Percentiles rank a stretch among this genome's conserved stretches.
These are phyloP conservation scores for Mycena rebaudengoi DNA, from an alignment of 768 basidiomycete genomes.

Conservation along the genomic window DNA sequence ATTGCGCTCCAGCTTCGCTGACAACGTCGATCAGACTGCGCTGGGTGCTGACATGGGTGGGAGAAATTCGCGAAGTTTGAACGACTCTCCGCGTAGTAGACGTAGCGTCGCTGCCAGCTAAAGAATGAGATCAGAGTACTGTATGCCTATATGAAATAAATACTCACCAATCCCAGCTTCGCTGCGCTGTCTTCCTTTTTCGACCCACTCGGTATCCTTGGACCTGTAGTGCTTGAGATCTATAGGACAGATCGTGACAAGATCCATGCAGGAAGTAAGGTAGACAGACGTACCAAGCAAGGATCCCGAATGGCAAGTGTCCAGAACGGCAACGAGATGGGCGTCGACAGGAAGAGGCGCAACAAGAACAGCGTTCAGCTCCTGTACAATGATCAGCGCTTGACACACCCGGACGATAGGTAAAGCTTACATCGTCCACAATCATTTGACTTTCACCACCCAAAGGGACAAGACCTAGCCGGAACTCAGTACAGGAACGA, in stretches of 20 bases:
- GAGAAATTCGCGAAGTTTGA: no score
- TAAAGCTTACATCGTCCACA: background rate
- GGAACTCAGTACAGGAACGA: background rate
- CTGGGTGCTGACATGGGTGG: no score
- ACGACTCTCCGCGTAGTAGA: no score
- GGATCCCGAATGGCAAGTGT: constrained; percentile 18
- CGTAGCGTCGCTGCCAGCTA: no score
- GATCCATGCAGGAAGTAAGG: no score
- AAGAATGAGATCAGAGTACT: no score
- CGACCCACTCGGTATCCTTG: no score
- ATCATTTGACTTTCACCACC: constrained; percentile 6
- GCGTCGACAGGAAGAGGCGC: constrained; percentile 7
- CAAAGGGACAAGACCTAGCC: constrained; percentile 2
- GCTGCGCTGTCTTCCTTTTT: no score
- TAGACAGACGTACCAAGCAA: constrained; percentile 8
- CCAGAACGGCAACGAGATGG: constrained; percentile 19
- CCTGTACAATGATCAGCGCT: background rate
- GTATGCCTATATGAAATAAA: no score
- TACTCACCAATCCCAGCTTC: no score
- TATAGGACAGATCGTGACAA: background rate
- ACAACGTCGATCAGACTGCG: no score
- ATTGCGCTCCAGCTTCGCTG: no score
- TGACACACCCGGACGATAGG: background rate
- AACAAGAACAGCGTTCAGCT: constrained; percentile 11
- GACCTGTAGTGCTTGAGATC: constrained; percentile 20